A percentile compares a stretch with the other conserved stretches of the same genome.
These are phyloP conservation scores for Fusarium setosum DNA, from an alignment of 2,329 filamentous ascomycete genomes.

Conservation along the genomic window DNA sequence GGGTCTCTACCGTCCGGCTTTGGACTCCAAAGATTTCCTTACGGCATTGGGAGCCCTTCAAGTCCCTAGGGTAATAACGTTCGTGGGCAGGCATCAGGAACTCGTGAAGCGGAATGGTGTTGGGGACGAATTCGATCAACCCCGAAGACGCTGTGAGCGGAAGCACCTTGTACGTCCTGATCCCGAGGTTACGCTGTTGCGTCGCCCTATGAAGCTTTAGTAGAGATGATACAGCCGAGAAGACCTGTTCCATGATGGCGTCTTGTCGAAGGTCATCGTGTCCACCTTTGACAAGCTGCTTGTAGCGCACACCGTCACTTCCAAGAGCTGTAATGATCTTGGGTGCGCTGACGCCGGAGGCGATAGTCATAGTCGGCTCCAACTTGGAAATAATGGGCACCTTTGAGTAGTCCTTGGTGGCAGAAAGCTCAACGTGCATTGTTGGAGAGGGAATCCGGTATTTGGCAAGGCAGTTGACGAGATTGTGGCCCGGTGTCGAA, in stretches of 20 bases:
- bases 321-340: conserved; percentile 90
- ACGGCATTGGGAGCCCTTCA: conserved; percentile 80
- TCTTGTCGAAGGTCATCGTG: conserved; percentile 97
- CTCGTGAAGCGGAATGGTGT: conserved; percentile 92
- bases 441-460: conserved; percentile 88
- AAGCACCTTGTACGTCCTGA: conserved; percentile 97
- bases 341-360: conserved; percentile 89
- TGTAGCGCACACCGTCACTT: conserved; percentile 82
- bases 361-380: conserved; percentile 82
- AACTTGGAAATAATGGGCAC: conserved; percentile 81
- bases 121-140: conserved; percentile 95
- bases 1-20: conserved; percentile 73
- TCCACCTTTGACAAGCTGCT: conserved; percentile 93
- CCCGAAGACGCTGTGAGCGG: conserved; percentile 87
- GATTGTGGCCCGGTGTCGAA: conserved; percentile 68
- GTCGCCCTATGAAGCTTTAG: conserved; percentile 88
- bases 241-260: conserved; percentile 99
- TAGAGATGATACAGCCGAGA: conserved; percentile 92
- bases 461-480: conserved; percentile 72
- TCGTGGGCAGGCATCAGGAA: conserved; percentile 93
- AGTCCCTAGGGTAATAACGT: conserved; percentile 85
- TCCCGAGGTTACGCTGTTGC: conserved; percentile 86
- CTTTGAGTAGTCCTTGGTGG: conserved; percentile 78
- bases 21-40: conserved; percentile 83
- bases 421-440: conserved; percentile 81